Conservation (phyloP, 148 eudicot genomes). For the Silene uniflora region DNA sequence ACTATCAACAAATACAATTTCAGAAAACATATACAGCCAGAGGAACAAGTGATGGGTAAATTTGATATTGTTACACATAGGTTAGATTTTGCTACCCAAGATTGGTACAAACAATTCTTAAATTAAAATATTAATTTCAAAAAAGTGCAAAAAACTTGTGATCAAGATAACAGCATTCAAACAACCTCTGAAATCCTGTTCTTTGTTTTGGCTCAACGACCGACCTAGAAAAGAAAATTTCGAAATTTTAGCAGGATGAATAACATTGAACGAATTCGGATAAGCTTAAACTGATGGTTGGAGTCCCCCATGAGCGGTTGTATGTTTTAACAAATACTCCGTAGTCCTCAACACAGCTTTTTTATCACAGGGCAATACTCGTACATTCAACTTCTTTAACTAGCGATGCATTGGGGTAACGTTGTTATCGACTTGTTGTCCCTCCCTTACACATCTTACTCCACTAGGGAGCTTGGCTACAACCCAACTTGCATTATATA, state of each 20-base stretch:
- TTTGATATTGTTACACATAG: conserved; percentile 19
- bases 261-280: not conserved
- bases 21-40: conserved; percentile 16
- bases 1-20: conserved; percentile 5
- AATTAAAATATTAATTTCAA: conserved; percentile 1
- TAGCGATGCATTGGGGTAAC: no score
- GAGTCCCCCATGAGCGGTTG: no score
- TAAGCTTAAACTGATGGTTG: no score
- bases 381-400: no score
- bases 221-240: not conserved
- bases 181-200: conserved; percentile 11
- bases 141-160: conserved; percentile 9
- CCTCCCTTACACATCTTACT: not conserved
- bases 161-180: conserved; percentile 13
- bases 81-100: conserved; percentile 21
- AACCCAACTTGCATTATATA: conserved; percentile 17
- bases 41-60: conserved; percentile 26
- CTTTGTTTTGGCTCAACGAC: not conserved
- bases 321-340: no score
- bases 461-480: not conserved
- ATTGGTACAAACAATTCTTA: conserved; percentile 18
- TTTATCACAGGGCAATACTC: no score
- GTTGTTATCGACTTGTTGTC: not conserved
- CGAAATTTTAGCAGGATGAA: not conserved
- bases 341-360: no score